phyloP scores from a whole-genome alignment of 495 filamentous ascomycete species.

The Hypoxylon fragiforme region DNA sequence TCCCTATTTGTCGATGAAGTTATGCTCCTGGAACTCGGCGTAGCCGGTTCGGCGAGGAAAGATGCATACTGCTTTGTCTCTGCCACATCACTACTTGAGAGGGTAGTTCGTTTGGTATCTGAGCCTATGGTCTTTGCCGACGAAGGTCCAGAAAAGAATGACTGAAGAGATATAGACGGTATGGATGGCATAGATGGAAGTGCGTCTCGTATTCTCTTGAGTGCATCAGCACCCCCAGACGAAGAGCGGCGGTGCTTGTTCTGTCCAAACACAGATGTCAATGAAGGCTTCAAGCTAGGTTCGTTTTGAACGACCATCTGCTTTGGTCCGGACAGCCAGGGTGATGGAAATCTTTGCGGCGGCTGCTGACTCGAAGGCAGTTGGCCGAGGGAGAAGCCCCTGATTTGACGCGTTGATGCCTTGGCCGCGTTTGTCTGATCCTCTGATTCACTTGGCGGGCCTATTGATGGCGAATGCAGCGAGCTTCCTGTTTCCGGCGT shows the following conservation, averaged over 20 bases:
- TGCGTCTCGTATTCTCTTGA: slow-evolving; percentile 52
- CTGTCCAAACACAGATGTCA: slow-evolving; percentile 44
- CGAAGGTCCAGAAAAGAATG: slow-evolving; percentile 50
- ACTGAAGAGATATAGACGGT: slow-evolving; percentile 58
- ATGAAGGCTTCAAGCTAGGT: slow-evolving; percentile 37
- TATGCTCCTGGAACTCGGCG: slow-evolving; percentile 22
- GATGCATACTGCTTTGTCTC: slow-evolving; percentile 29
- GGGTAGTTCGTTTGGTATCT: slow-evolving; percentile 17
- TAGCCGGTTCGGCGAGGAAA: slow-evolving; percentile 28
- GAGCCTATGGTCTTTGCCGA: slow-evolving; percentile 20
- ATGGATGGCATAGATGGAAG: slow-evolving; percentile 45
- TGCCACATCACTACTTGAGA: slow-evolving; percentile 24
- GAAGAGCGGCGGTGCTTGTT: slow-evolving; percentile 42
- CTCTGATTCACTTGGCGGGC: slow-evolving; percentile 7
- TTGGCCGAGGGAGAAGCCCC: slow-evolving; percentile 39
- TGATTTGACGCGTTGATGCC: slow-evolving; percentile 22
- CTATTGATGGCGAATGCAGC: slow-evolving; percentile 3
- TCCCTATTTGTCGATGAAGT: slow-evolving; percentile 37
- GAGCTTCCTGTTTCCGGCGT: slow-evolving; percentile 9
- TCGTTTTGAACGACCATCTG: slow-evolving; percentile 42
- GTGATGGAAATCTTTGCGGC: slow-evolving; percentile 45
- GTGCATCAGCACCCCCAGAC: slow-evolving; percentile 48
- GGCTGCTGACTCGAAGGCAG: slow-evolving; percentile 31
- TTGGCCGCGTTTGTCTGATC: slow-evolving; percentile 13
- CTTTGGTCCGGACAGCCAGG: slow-evolving; percentile 56